Evolutionary conservation across 176 grass and related monocot genomes (phyloP), one percentile per base, ranked within the genome.

Genomic region (Musa schizocarpa): DNA sequence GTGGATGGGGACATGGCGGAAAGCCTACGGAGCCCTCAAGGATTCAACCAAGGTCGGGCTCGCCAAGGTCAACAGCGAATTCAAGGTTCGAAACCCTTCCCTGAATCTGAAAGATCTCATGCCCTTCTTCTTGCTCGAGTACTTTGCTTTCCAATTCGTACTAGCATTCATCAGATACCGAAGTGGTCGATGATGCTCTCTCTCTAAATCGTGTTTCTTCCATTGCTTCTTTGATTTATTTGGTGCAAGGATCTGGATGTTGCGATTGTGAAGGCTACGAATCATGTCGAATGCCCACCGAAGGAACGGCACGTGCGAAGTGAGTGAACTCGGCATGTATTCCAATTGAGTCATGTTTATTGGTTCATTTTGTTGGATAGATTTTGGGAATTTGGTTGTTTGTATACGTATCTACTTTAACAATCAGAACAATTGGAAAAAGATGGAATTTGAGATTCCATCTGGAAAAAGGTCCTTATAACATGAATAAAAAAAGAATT

Each of bases 201-300:
- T 13, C 22, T 13, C 12, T 16, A 29, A 13, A 11, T 67, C 11
- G 23, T 27, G 23, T 29, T 29, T 67, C 25, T 20, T 50, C 14
- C 19, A 10, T 26, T 55, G 0, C 50, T 52, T 22, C 50, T 12
- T 52, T 24, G 69, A 29, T 77, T 66, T 20, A 55, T 79, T 24
- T 82, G 34, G 29, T 25, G 52, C 48, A 64, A 98, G 95, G 90
- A 99, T 67, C 67, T 94, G 95, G 95, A 99, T 73, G 79, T 99
- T 13, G 88, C 95, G n/a, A 94, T 99, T 59, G 88, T 94, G 86
- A 99, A 99, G 84, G 95, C 95, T 26, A 91, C 95, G n/a, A 94
- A 91, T 82, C 95, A 99, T 72, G 86, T 87, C 14, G 95, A 93
- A 76, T 87, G 88, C 84, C 95, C 95, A 29, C 95, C 95, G 27